These are phyloP conservation scores for Jimgerdemannia lactiflua DNA, from an alignment of 192 early-diverging fungal genomes.

Conservation along the genomic window DNA sequence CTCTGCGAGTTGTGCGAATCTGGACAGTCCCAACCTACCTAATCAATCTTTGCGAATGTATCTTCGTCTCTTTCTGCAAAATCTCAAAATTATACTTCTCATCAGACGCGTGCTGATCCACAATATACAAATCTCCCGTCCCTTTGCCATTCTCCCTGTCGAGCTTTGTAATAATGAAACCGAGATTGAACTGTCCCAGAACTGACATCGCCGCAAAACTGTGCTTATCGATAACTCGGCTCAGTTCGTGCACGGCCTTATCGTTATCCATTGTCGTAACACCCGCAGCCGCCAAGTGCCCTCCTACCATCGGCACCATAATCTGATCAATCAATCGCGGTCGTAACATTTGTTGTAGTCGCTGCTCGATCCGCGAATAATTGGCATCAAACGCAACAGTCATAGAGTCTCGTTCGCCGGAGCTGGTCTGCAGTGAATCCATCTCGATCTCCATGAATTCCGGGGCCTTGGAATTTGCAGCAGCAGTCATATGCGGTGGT, in stretches of 20 bases:
- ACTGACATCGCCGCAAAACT: conserved; percentile 87
- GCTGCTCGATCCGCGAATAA: too few relatives aligned
- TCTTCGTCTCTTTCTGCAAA: conserved; percentile 58
- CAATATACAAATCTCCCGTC: conserved; percentile 75
- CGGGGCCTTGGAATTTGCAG: too few relatives aligned
- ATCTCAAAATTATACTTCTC: conserved; percentile 98
- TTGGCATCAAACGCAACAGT: too few relatives aligned
- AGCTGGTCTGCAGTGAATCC: too few relatives aligned
- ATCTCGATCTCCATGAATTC: too few relatives aligned
- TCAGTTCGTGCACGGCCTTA: conserved; percentile 40
- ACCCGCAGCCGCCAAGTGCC: too few relatives aligned
- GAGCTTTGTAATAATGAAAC: conserved; percentile 86
- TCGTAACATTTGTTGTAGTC: too few relatives aligned
- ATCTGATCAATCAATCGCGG: too few relatives aligned
- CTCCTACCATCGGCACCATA: too few relatives aligned
- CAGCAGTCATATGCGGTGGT: too few relatives aligned
- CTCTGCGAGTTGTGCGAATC: neutral
- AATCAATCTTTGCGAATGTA: conserved; percentile 67
- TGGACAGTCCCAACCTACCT: conserved; percentile 30
- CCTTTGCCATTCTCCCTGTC: conserved; percentile 23
- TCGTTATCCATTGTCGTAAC: conserved; percentile 40
- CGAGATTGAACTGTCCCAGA: conserved; percentile 95
- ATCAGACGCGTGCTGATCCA: conserved; percentile 98
- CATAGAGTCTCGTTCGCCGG: too few relatives aligned
- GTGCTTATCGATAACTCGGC: conserved; percentile 60